A percentile compares a stretch with the other conserved stretches of the same genome.
These are phyloP conservation scores for Pyrus hybrid DNA, from an alignment of 331 rosid species.

Conservation along the genomic window DNA sequence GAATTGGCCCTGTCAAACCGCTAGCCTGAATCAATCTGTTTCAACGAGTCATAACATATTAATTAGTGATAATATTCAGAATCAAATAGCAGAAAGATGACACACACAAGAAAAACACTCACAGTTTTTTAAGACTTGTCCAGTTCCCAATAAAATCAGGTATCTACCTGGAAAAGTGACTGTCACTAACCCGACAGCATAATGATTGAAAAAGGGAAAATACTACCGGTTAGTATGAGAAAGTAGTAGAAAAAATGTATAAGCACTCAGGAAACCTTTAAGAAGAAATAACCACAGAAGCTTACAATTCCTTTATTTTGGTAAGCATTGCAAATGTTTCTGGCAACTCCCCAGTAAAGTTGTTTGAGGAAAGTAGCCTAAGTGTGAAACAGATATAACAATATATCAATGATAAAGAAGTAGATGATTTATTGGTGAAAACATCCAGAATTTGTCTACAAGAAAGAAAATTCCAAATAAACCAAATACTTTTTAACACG, in stretches of 20 bases:
- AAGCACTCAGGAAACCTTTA: neutral
- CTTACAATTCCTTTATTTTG: slow-evolving; percentile 66
- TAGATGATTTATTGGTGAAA: too few relatives aligned
- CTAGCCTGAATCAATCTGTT: slow-evolving; percentile 62
- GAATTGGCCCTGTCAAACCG: slow-evolving; percentile 80
- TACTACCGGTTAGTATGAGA: neutral
- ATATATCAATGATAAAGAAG: too few relatives aligned
- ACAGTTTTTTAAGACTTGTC: slow-evolving; percentile 44
- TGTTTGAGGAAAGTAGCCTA: too few relatives aligned
- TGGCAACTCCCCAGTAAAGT: too few relatives aligned
- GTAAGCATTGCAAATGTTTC: too few relatives aligned
- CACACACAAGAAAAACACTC: neutral
- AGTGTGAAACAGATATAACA: too few relatives aligned
- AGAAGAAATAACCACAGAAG: neutral
- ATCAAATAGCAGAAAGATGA: neutral
- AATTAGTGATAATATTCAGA: neutral
- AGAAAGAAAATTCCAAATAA: too few relatives aligned
- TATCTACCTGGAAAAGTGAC: slow-evolving; percentile 54
- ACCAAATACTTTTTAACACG: too few relatives aligned
- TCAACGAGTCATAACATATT: neutral
- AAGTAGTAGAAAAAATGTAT: neutral
- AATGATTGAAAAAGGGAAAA: neutral
- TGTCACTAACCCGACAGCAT: slow-evolving; percentile 64
- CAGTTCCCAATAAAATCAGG: slow-evolving; percentile 58
- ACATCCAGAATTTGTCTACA: too few relatives aligned